Evolutionary conservation across 2,329 filamentous ascomycete genomes (phyloP).

Genomic region (Plenodomus lindquistii): DNA sequence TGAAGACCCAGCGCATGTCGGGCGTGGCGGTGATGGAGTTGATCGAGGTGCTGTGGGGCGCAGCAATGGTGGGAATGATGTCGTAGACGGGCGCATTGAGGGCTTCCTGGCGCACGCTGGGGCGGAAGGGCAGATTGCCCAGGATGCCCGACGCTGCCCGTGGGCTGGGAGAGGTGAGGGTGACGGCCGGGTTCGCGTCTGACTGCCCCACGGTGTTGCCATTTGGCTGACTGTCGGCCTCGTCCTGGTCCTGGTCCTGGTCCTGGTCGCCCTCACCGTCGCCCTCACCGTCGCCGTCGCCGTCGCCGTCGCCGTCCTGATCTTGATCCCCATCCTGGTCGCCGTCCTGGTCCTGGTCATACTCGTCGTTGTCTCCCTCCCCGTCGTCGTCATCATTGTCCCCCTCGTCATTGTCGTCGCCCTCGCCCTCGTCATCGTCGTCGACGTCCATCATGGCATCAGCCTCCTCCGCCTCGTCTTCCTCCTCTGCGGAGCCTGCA

Average conservation of each 20-base stretch:
- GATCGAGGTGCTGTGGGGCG: conserved; percentile 92
- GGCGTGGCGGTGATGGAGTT: conserved; percentile 91
- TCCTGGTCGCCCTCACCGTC: conserved; percentile 39
- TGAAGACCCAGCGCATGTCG: conserved; percentile 94
- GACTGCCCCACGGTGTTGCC: conserved; percentile 28
- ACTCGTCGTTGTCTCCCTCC: conserved; percentile 45
- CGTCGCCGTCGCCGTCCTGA: conserved; percentile 48
- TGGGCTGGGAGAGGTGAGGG: conserved; percentile 54
- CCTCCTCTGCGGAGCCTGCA: conserved; percentile 31
- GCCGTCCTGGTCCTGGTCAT: conserved; percentile 47
- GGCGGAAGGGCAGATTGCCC: conserved; percentile 55
- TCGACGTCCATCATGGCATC: conserved; percentile 38
- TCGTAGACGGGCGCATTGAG: conserved; percentile 83
- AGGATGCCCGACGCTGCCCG: conserved; percentile 35
- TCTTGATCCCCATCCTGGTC: conserved; percentile 48
- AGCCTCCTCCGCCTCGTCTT: conserved; percentile 42
- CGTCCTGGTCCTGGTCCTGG: conserved; percentile 47
- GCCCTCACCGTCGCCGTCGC: conserved; percentile 21
- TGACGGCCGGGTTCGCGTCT: conserved; percentile 52
- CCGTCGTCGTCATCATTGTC: conserved; percentile 49
- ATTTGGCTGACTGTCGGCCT: conserved; percentile 44
- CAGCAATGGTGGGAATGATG: conserved; percentile 95
- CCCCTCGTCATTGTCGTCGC: conserved; percentile 46
- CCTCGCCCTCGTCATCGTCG: conserved; percentile 48
- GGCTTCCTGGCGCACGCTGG: conserved; percentile 74